These are phyloP conservation scores for Starmera dryadoides DNA, from an alignment of 805 yeast genomes.

Conservation along the genomic window DNA sequence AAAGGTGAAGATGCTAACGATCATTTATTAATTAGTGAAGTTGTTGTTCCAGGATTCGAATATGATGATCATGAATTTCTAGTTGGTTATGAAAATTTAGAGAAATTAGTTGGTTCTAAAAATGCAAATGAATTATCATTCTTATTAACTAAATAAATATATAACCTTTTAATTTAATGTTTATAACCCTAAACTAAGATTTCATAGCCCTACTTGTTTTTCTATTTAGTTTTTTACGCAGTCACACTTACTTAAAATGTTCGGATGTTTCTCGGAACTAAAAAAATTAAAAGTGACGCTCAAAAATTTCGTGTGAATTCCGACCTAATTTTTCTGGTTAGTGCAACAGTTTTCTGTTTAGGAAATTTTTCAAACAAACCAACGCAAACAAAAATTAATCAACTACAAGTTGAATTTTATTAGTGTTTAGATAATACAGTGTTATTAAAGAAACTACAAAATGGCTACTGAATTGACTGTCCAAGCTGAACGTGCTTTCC, in stretches of 20 bases:
- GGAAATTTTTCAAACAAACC: neutral
- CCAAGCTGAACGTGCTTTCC: slow-evolving; percentile 99
- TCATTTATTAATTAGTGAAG: slow-evolving; percentile 43
- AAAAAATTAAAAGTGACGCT: neutral
- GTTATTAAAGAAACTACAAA: slow-evolving; percentile 33
- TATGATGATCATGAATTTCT: slow-evolving; percentile 44
- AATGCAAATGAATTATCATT: slow-evolving; percentile 29
- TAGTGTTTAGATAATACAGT: neutral
- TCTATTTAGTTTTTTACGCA: neutral
- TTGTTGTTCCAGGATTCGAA: slow-evolving; percentile 58
- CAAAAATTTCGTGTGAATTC: neutral
- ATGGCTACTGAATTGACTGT: slow-evolving; percentile 99
- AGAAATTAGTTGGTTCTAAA: slow-evolving; percentile 28
- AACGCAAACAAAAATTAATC: too few relatives aligned
- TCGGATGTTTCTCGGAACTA: neutral
- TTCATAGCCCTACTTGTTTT: neutral
- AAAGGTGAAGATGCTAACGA: slow-evolving; percentile 27
- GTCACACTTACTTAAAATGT: neutral
- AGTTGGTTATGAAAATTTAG: slow-evolving; percentile 25
- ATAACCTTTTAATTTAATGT: neutral
- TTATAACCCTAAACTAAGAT: neutral
- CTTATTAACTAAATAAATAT: slow-evolving; percentile 22
- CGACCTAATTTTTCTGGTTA: neutral
- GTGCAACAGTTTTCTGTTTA: neutral
- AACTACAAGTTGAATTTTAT: neutral